Percentiles rank a stretch among this genome's conserved stretches.
Evolutionary conservation across 2,329 filamentous ascomycete species (phyloP).

Genomic region (Aspergillus sp.): DNA sequence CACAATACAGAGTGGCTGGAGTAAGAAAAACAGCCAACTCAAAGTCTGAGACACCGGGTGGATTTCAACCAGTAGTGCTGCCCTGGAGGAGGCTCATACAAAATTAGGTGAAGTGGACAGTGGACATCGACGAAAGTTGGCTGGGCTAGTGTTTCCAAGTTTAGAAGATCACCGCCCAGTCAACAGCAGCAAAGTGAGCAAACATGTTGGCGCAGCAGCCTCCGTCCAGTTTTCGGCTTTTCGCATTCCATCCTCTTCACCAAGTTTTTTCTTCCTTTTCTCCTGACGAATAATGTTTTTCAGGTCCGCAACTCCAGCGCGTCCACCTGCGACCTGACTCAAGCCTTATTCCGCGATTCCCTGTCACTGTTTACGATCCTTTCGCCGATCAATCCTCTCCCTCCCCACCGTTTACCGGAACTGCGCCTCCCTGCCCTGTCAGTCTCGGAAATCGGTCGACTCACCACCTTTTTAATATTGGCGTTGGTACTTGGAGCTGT

Average conservation of each 20-base stretch:
- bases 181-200: slow-evolving; percentile 18
- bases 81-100: neutral
- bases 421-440: slow-evolving; percentile 22
- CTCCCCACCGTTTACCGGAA: slow-evolving; percentile 17
- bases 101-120: neutral
- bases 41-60: slow-evolving; percentile 1
- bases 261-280: slow-evolving; percentile 12
- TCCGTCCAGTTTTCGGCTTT: slow-evolving; percentile 13
- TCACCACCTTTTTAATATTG: slow-evolving; percentile 11
- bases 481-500: neutral
- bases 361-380: slow-evolving; percentile 12
- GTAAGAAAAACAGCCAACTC: neutral
- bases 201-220: slow-evolving; percentile 19
- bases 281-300: slow-evolving; percentile 5
- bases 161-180: slow-evolving; percentile 17
- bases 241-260: slow-evolving; percentile 14
- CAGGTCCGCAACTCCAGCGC: slow-evolving; percentile 7
- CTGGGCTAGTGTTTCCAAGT: slow-evolving; percentile 20
- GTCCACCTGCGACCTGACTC: slow-evolving; percentile 5
- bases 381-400: slow-evolving; percentile 12
- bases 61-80: neutral
- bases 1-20: neutral
- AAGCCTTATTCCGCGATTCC: slow-evolving; percentile 2
- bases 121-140: neutral
- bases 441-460: slow-evolving; percentile 13